Conservation (phyloP, 2,329 filamentous ascomycete genomes). For the Botrytis galanthina region DNA sequence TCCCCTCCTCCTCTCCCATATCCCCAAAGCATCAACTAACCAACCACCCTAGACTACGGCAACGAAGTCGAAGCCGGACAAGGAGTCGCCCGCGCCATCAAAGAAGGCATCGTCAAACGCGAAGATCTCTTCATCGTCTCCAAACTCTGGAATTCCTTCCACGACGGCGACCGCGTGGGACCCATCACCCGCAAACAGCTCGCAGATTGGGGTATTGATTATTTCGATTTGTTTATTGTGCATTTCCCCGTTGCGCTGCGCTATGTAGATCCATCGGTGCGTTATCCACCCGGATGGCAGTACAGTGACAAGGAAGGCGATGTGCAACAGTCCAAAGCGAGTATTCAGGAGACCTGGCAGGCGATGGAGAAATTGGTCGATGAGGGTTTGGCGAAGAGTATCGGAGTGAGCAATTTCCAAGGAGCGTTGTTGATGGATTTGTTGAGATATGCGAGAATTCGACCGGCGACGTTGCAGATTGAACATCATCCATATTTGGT, state of each 20-base stretch:
- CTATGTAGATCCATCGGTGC: constrained; percentile 75
- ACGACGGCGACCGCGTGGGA: constrained; percentile 74
- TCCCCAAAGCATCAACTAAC: not conserved
- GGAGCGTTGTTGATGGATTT: constrained; percentile 74
- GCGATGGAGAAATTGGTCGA: constrained; percentile 76
- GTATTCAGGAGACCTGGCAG: constrained; percentile 77
- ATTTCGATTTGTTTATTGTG: constrained; percentile 86
- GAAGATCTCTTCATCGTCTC: constrained; percentile 89
- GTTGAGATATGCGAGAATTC: constrained; percentile 72
- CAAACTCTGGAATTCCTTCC: constrained; percentile 93
- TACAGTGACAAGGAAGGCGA: constrained; percentile 58
- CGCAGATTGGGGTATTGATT: constrained; percentile 79
- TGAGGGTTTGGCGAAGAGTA: constrained; percentile 65
- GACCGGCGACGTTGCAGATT: constrained; percentile 77
- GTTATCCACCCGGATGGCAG: constrained; percentile 78
- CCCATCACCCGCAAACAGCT: constrained; percentile 75
- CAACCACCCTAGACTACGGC: constrained; percentile 62
- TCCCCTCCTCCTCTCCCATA: not conserved
- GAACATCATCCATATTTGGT: constrained; percentile 89
- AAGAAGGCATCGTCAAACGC: constrained; percentile 76
- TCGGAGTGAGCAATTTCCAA: constrained; percentile 84
- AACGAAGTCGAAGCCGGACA: constrained; percentile 78
- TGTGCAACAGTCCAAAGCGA: constrained; percentile 63
- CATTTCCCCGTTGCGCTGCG: constrained; percentile 87
- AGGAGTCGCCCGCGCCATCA: constrained; percentile 75